Base-by-base conservation (phyloP, 2,329 filamentous ascomycete genomes). In the Penicillium italicum region DNA sequence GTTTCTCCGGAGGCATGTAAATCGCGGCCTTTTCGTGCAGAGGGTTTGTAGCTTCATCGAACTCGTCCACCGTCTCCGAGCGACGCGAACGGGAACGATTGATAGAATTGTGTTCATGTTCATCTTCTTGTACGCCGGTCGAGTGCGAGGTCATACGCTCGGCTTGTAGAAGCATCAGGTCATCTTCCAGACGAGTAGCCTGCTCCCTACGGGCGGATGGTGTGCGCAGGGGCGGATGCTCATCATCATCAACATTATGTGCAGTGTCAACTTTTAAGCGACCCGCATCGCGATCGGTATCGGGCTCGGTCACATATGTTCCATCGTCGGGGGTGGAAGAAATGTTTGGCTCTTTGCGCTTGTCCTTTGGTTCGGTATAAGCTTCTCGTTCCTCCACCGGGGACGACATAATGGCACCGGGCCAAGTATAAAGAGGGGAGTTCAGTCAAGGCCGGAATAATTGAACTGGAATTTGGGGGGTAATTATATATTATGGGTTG, bases 21-120 rank as follows among this genome's bases (percentile, higher is more conserved):
- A 85, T 74, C 37, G 83, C 81, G 1, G 85, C 79, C 65, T 84
- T 83, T 67, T 89, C 85, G 64, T 89, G 86, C 33, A 89, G 74
- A 0, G 87, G 86, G 50, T 87, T 88, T 3, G 86, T 89, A 22
- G 83, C 82, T 43, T 80, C 78, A 60, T 87, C 85, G 62, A 88
- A 87, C 51, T 88, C 85, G 65, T 88, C 86, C 4, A 87, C 73
- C 2, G 80, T 79, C 20, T 87, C 83, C 1, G 79, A 67, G 10
- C 77, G 74, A 38, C 79, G 77, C 5, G 82, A 84, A 44, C 82
- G 76, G 4, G 80, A 78, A 14, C 78, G 77, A 55, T 76, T 74
- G 37, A 84, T 74, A 2, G 81, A 82, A 22, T 74, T 73, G 8
- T 66, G 72, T 2, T 70, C 65, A 11, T 72, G 68, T 9, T 69